Percentiles rank a stretch among this genome's conserved stretches.
These are phyloP conservation scores for Silene vulgaris DNA, from an alignment of 179 eudicot genomes.

Conservation along the genomic window DNA sequence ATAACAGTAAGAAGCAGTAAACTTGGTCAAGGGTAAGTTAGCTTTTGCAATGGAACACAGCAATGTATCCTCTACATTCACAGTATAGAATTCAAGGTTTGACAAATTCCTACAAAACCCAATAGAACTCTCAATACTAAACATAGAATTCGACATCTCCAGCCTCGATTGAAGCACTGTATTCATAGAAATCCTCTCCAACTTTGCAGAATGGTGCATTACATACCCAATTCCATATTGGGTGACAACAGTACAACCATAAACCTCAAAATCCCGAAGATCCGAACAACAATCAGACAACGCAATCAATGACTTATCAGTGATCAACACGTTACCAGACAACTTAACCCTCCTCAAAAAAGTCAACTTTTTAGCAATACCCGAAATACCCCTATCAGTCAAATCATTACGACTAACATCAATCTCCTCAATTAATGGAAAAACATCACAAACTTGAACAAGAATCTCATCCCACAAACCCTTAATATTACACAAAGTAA, in stretches of 20 bases:
- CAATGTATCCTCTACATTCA: not conserved
- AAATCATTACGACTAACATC: too few relatives aligned
- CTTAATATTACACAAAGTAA: too few relatives aligned
- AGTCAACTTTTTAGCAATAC: slow-evolving; percentile 9
- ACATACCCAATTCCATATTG: not conserved
- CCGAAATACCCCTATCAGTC: not conserved
- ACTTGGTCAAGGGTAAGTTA: slow-evolving; percentile 8
- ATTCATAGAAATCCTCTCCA: not conserved
- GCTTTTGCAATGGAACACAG: slow-evolving; percentile 10
- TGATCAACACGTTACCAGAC: not conserved
- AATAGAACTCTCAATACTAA: not conserved
- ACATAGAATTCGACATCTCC: not conserved
- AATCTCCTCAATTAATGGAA: too few relatives aligned
- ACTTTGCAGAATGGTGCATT: not conserved
- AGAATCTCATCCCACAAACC: too few relatives aligned
- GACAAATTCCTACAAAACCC: not conserved
- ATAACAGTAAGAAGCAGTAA: not conserved
- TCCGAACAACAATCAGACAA: not conserved
- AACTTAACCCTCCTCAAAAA: not conserved
- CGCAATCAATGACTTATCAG: slow-evolving; percentile 1
- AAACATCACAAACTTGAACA: too few relatives aligned
- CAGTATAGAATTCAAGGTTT: not conserved
- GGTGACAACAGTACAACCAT: not conserved
- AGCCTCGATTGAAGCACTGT: not conserved
- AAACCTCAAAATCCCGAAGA: not conserved